Percentiles rank a stretch among this genome's conserved stretches.
Evolutionary conservation across 1,139 yeast genomes (phyloP).

Genomic region (Geotrichum klebahnii): DNA sequence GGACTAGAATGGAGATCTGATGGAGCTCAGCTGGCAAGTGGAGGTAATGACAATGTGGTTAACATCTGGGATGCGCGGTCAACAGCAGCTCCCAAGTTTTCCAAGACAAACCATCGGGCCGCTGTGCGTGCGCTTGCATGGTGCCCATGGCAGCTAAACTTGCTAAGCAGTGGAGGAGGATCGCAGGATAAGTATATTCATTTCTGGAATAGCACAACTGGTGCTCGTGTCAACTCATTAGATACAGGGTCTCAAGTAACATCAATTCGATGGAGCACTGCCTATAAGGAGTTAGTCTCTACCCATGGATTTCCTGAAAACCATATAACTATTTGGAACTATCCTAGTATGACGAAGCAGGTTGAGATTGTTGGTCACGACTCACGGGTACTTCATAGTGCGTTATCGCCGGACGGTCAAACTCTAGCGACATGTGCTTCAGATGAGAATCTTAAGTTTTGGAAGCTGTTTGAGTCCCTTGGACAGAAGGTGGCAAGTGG

Average conservation of each 20-base stretch:
- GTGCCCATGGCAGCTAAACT: conserved; percentile 83
- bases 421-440: conserved; percentile 94
- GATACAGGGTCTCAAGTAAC: conserved; percentile 94
- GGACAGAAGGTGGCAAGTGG: conserved; percentile 36
- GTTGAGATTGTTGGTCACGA: conserved; percentile 92
- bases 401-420: conserved; percentile 83
- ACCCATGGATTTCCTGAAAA: conserved; percentile 94
- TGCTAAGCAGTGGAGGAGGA: conserved; percentile 96
- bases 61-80: conserved; percentile 92
- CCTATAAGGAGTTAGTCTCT: conserved; percentile 80
- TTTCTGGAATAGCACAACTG: conserved; percentile 94
- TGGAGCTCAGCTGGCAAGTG: conserved; percentile 82
- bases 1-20: conserved; percentile 84
- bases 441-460: conserved; percentile 93
- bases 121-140: conserved; percentile 95
- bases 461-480: conserved; percentile 75
- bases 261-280: conserved; percentile 84
- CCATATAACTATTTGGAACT: conserved; percentile 76
- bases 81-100: conserved; percentile 62
- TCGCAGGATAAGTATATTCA: conserved; percentile 84
- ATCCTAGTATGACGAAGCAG: conserved; percentile 80
- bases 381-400: conserved; percentile 76
- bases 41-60: conserved; percentile 92
- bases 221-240: conserved; percentile 78
- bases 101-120: conserved; percentile 78